phyloP scores from a whole-genome alignment of 2,329 filamentous ascomycete genomes.

The Monilinia fructigena region DNA sequence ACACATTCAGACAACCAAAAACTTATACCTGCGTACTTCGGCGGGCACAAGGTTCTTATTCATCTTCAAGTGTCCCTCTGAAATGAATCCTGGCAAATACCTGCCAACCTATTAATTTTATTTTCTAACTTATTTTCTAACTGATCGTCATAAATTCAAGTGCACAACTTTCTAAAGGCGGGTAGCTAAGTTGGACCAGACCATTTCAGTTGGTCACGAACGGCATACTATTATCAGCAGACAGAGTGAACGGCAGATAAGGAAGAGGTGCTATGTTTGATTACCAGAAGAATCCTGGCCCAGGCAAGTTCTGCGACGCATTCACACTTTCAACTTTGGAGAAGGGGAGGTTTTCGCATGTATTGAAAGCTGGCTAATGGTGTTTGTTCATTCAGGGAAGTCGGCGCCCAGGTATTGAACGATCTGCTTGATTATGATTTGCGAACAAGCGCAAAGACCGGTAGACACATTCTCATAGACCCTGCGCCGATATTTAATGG shows the following conservation, averaged over 20 bases:
- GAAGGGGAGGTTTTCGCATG: neutral
- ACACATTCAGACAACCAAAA: slow-evolving; percentile 10
- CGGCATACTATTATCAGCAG: neutral
- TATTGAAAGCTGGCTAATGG: slow-evolving; percentile 4
- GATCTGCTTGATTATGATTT: slow-evolving; percentile 48
- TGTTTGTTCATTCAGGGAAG: slow-evolving; percentile 45
- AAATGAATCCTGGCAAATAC: neutral
- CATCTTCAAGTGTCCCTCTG: neutral
- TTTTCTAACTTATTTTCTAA: neutral
- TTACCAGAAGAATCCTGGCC: slow-evolving; percentile 15
- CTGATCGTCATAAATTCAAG: neutral
- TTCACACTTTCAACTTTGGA: neutral
- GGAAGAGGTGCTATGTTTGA: slow-evolving; percentile 18
- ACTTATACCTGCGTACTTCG: neutral
- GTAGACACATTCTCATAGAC: slow-evolving; percentile 54
- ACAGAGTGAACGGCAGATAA: neutral
- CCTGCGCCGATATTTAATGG: slow-evolving; percentile 52
- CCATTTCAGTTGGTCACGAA: slow-evolving; percentile 9
- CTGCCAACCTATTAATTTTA: neutral
- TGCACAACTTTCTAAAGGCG: slow-evolving; percentile 3
- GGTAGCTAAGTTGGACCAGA: slow-evolving; percentile 7
- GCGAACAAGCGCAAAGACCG: slow-evolving; percentile 38
- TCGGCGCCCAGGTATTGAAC: slow-evolving; percentile 49
- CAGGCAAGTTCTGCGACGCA: slow-evolving; percentile 21
- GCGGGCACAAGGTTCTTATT: neutral